Evolutionary conservation across 2,329 filamentous ascomycete genomes (phyloP).

Genomic region (Claviceps maximensis): DNA sequence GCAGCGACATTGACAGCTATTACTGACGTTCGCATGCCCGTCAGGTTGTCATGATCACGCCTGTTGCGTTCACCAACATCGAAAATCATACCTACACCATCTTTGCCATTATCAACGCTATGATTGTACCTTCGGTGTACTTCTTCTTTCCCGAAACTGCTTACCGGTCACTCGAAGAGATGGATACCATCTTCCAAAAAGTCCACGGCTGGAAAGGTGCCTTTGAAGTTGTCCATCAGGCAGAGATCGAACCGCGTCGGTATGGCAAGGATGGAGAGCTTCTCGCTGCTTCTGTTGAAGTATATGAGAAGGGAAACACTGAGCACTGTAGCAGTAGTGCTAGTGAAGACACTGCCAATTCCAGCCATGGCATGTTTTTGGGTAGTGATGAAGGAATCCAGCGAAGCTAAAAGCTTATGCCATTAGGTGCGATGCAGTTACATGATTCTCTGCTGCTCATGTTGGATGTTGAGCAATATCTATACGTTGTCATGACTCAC

Average conservation of each 20-base stretch:
- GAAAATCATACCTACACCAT: slow-evolving; percentile 49
- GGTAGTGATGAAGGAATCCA: slow-evolving; percentile 22
- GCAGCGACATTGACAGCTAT: too few relatives aligned
- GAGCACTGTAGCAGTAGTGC: slow-evolving; percentile 17
- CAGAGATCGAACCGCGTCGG: slow-evolving; percentile 34
- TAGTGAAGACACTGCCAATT: slow-evolving; percentile 13
- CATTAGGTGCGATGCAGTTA: not conserved
- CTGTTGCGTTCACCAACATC: slow-evolving; percentile 44
- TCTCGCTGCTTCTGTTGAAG: slow-evolving; percentile 32
- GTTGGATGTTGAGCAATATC: not conserved
- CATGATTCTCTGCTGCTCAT: not conserved
- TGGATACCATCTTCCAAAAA: slow-evolving; percentile 51
- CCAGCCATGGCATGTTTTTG: slow-evolving; percentile 16
- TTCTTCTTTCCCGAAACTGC: slow-evolving; percentile 55
- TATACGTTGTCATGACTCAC: not conserved
- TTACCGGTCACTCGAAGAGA: slow-evolving; percentile 51
- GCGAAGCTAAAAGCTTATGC: slow-evolving; percentile 6
- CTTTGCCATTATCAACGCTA: slow-evolving; percentile 51
- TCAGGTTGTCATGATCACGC: slow-evolving; percentile 47
- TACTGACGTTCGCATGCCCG: not conserved
- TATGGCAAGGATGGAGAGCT: slow-evolving; percentile 48
- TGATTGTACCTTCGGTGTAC: slow-evolving; percentile 44
- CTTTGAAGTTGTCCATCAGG: slow-evolving; percentile 24
- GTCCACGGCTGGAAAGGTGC: slow-evolving; percentile 28
- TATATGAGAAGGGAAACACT: slow-evolving; percentile 22